Evolutionary conservation across 805 yeast species (phyloP), one percentile per base, ranked within the genome.

Genomic region (Saturnispora zaruensis): DNA sequence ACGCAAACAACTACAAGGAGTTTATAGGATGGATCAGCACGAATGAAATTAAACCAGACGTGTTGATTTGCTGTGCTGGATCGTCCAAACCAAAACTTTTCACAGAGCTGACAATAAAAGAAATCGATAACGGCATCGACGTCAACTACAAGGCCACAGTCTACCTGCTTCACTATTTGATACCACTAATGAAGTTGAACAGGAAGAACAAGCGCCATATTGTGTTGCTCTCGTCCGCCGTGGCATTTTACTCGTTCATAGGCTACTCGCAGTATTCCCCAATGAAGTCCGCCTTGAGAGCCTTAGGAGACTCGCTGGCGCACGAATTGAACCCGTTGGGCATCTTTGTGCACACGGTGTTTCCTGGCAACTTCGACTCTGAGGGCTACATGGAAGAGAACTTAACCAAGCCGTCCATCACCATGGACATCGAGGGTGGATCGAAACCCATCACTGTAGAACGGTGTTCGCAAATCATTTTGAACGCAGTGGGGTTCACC

Each of bases 221-320:
- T 56, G 78, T 80, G 23, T 76, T 73, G 53, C 82, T 76, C 58
- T 85, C 96, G 0, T 87, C 96, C 2, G 85, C 81, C 4, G 79
- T 84, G 8, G 89, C 95, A 2, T 79, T 84, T 56, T 91, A 79
- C 69, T 88, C 96, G 5, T 84, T 91, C 60, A 85, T 88, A 41
- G 99, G 99, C 0, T 93, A 93, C 63, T 76, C 81, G 0, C 91
- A 87, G 58, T 93, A 93, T 62, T 90, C 93, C 0, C 99, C 99
- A 0, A 66, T 81, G 56, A 93, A 93, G 63, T 83, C 87, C 0
- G 96, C 96, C 0, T 64, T 91, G 14, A 75, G 86, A 59, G 71
- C 95, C 0, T 68, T 93, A 13, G 82, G 89, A 0, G 85, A 84
- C 45, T 71, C 84, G 5, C 66, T 93, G 48, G 79, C 96, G 54